These are phyloP conservation scores for Yamadazyma friedrichii DNA, from an alignment of 1,139 yeast species.

Conservation along the genomic window DNA sequence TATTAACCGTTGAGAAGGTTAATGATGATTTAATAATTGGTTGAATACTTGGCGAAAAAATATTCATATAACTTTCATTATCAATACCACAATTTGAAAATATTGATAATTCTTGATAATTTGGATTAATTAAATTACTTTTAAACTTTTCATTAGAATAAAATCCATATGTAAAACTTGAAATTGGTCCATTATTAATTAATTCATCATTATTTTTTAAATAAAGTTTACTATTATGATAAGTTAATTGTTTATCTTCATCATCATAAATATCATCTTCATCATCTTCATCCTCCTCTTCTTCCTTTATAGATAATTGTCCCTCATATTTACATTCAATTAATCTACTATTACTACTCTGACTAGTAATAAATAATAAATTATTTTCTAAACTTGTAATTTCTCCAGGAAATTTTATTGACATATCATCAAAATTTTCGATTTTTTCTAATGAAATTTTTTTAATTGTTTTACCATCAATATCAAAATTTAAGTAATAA, in stretches of 20 bases:
- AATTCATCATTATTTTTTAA: slow-evolving; percentile 54
- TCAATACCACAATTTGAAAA: slow-evolving; percentile 72
- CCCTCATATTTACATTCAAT: slow-evolving; percentile 31
- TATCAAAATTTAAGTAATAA: slow-evolving; percentile 50
- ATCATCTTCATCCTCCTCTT: slow-evolving; percentile 20
- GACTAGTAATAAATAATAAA: slow-evolving; percentile 35
- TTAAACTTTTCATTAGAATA: slow-evolving; percentile 54
- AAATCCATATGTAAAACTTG: slow-evolving; percentile 66
- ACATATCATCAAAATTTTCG: slow-evolving; percentile 22
- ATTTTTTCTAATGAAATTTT: slow-evolving; percentile 31
- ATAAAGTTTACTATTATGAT: slow-evolving; percentile 30
- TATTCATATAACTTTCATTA: slow-evolving; percentile 52
- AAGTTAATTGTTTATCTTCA: slow-evolving; percentile 34
- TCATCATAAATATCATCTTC: slow-evolving; percentile 31
- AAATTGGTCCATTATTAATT: slow-evolving; percentile 71
- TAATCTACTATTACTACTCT: slow-evolving; percentile 36
- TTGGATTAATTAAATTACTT: slow-evolving; percentile 69
- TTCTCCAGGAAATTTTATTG: slow-evolving; percentile 31
- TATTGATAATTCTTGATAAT: slow-evolving; percentile 60
- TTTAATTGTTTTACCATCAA: slow-evolving; percentile 48
- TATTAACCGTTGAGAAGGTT: slow-evolving; percentile 71
- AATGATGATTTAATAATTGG: slow-evolving; percentile 68
- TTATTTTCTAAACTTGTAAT: slow-evolving; percentile 35
- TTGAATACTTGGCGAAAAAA: slow-evolving; percentile 62
- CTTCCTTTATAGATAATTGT: slow-evolving; percentile 10